Evolutionary conservation across 2,329 filamentous ascomycete genomes (phyloP), one percentile per base, ranked within the genome.

Genomic region (Phaeophleospora eucalypticola): DNA sequence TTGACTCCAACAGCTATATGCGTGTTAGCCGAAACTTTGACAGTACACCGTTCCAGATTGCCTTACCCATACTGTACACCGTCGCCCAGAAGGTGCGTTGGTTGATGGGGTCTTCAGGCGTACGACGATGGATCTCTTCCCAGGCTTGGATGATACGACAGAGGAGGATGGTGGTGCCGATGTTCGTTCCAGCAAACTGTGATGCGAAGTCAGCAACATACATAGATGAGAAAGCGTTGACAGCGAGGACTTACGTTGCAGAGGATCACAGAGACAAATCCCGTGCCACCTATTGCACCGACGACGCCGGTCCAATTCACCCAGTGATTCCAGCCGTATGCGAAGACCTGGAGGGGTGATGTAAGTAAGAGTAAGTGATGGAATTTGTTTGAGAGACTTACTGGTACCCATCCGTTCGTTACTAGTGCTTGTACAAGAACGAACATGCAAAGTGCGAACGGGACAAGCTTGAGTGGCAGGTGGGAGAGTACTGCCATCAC

Each of bases 121-220:
- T 48, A 0, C 60, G 45, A 53, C 84, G 80, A 12, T 29, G 24
- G 34, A 88, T 85, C 1, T 68, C 58, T 52, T 79, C 70, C 85
- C 85, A 88, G 0, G 78, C 70, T 61, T 88, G 84, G 9, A 88
- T 78, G 4, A 87, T 77, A 2, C 84, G 81, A 7, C 78, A 86
- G 1, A 88, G 72, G 0, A 88, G 77, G 58, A 89, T 88, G 0
- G 84, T 84, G 0, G 84, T 86, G 27, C 85, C 84, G 43, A 88
- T 88, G 54, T 88, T 88, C 1, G 85, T 88, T 15, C 85, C 85
- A 0, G 85, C 82, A 56, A 87, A 88, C 83, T 87, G 51, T 14
- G 18, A 19, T 27, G 6, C 17, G 4, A 43, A n/a, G 36, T 63
- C 46, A 61, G 48, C 37, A 45, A 18, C 33, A 14, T n/a, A 7